phyloP scores from a whole-genome alignment of 2,329 filamentous ascomycete species.

The Sporothrix variecibatus region DNA sequence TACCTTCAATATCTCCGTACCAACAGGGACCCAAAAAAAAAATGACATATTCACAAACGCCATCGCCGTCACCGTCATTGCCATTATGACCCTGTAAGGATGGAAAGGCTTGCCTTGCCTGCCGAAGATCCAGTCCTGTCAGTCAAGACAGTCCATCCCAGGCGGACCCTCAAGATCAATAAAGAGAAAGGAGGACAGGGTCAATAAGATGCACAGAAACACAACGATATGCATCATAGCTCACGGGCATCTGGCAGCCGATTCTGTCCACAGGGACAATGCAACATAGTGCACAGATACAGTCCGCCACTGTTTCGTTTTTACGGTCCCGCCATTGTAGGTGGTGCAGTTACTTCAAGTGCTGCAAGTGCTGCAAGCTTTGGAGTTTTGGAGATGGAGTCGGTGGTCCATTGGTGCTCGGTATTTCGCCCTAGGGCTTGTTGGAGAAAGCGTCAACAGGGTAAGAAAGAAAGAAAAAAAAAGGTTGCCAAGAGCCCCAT shows the following conservation, averaged over 20 bases:
- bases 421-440: neutral
- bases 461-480: neutral
- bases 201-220: neutral
- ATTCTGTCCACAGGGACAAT: neutral
- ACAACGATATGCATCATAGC: neutral
- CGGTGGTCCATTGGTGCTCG: neutral
- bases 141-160: neutral
- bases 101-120: neutral
- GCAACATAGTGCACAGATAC: slow-evolving; percentile 11
- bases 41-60: neutral
- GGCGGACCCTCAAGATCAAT: neutral
- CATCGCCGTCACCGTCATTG: neutral
- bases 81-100: neutral
- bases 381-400: neutral
- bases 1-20: no score
- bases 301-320: slow-evolving; percentile 1
- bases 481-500: neutral
- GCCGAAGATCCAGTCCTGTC: neutral
- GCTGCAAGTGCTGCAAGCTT: neutral
- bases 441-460: neutral
- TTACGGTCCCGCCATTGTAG: neutral
- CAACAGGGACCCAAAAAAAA: neutral
- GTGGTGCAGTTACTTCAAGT: no score
- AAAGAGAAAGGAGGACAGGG: neutral
- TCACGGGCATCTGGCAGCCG: neutral